These are phyloP conservation scores for Chlorophyllum brunneum DNA, from an alignment of 768 basidiomycete genomes.

Conservation along the genomic window DNA sequence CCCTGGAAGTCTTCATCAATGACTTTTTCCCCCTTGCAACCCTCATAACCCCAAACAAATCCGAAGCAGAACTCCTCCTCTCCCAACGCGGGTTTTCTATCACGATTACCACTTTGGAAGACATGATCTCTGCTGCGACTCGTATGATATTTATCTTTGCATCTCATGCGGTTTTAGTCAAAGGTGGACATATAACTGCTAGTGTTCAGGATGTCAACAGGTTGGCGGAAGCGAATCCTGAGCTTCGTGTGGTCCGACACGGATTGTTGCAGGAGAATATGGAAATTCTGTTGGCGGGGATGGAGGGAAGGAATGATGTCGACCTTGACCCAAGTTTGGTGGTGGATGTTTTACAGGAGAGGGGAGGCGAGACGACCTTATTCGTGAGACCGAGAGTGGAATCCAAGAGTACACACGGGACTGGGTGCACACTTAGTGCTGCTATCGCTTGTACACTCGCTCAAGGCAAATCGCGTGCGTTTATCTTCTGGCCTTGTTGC, in stretches of 20 bases:
- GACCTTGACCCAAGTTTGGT: slow-evolving; percentile 35
- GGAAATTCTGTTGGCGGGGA: slow-evolving; percentile 49
- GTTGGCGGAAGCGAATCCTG: slow-evolving; percentile 24
- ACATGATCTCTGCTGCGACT: slow-evolving; percentile 57
- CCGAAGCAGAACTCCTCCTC: slow-evolving; percentile 73
- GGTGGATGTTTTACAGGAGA: slow-evolving; percentile 58
- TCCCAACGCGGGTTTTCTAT: slow-evolving; percentile 26
- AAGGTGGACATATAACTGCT: slow-evolving; percentile 74
- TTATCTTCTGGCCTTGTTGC: not conserved
- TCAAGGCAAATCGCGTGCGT: slow-evolving; percentile 40
- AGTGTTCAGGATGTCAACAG: slow-evolving; percentile 40
- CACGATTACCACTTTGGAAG: slow-evolving; percentile 43
- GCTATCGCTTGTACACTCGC: slow-evolving; percentile 71
- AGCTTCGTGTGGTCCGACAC: slow-evolving; percentile 38
- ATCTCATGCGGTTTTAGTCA: slow-evolving; percentile 63
- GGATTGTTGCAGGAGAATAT: slow-evolving; percentile 51
- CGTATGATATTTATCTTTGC: slow-evolving; percentile 42
- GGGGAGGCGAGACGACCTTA: slow-evolving; percentile 35
- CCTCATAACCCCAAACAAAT: slow-evolving; percentile 81
- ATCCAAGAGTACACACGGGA: slow-evolving; percentile 81
- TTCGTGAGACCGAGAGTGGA: slow-evolving; percentile 61
- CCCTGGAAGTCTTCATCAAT: slow-evolving; percentile 52
- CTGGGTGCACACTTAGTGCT: slow-evolving; percentile 88
- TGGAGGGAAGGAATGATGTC: slow-evolving; percentile 9
- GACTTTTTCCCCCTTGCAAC: slow-evolving; percentile 70